Evolutionary conservation across 2,329 filamentous ascomycete genomes (phyloP).

Genomic region (Cordyceps pruinosa): DNA sequence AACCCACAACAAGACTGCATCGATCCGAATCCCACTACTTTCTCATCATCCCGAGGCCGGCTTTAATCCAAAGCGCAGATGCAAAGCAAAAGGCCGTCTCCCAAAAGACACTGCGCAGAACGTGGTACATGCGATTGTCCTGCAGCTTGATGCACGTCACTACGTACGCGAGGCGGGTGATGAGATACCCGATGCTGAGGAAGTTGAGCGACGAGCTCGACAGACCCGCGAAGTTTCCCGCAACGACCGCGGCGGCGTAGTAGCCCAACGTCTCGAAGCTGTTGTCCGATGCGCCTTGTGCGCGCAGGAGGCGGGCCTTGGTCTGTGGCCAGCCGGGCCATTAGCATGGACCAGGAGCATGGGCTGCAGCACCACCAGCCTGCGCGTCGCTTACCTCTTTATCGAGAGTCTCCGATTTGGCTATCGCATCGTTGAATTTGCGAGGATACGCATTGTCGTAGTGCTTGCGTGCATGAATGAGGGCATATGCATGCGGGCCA

Average conservation of each 20-base stretch:
- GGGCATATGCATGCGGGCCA: background rate
- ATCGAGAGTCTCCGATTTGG: background rate
- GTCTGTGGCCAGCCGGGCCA: constrained; percentile 21
- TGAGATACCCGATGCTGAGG: constrained; percentile 27
- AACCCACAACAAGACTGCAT: background rate
- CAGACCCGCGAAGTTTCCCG: constrained; percentile 30
- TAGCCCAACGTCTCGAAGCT: constrained; percentile 29
- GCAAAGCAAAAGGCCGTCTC: background rate
- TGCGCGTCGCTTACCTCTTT: background rate
- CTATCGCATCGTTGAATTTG: background rate
- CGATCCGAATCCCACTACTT: background rate
- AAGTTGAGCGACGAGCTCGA: constrained; percentile 25
- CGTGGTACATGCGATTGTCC: constrained; percentile 28
- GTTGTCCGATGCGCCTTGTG: constrained; percentile 37
- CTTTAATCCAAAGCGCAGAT: constrained; percentile 1
- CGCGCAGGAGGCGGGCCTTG: constrained; percentile 46
- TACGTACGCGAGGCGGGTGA: constrained; percentile 27
- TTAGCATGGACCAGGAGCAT: background rate
- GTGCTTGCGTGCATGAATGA: background rate
- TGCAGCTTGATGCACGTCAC: constrained; percentile 31
- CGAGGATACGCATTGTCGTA: constrained; percentile 4
- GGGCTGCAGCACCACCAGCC: background rate
- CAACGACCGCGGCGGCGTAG: constrained; percentile 29
- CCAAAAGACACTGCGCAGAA: constrained; percentile 29
- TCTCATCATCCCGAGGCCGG: background rate